Conservation (phyloP, 1,139 yeast species). For the Saccharomyces pastorianus region DNA sequence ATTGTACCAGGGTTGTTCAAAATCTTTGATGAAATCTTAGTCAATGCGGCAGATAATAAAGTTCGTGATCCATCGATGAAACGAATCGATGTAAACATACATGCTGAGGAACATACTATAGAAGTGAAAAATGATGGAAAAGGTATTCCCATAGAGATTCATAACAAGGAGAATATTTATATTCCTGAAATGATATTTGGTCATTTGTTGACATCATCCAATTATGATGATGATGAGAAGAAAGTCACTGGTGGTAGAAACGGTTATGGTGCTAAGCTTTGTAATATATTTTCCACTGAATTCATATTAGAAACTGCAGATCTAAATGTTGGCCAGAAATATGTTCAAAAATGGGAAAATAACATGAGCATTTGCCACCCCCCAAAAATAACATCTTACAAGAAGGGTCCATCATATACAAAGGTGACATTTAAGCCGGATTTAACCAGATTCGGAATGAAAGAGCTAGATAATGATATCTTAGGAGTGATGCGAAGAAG, state of each 20-base stretch:
- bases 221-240: slow-evolving; percentile 89
- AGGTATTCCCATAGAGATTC: slow-evolving; percentile 94
- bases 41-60: slow-evolving; percentile 97
- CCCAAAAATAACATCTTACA: slow-evolving; percentile 59
- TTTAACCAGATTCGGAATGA: slow-evolving; percentile 76
- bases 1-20: slow-evolving; percentile 95
- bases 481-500: slow-evolving; percentile 83
- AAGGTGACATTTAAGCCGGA: slow-evolving; percentile 88
- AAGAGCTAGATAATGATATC: slow-evolving; percentile 67
- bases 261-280: slow-evolving; percentile 95
- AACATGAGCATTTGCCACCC: slow-evolving; percentile 77
- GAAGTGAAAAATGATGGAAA: slow-evolving; percentile 87
- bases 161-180: slow-evolving; percentile 81
- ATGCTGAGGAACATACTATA: slow-evolving; percentile 64
- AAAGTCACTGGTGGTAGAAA: slow-evolving; percentile 98
- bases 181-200: slow-evolving; percentile 97
- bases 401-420: slow-evolving; percentile 60
- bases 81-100: slow-evolving; percentile 69
- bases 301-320: slow-evolving; percentile 90
- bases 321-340: slow-evolving; percentile 49
- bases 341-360: slow-evolving; percentile 76
- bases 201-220: slow-evolving; percentile 85
- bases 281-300: slow-evolving; percentile 85
- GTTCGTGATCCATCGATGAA: slow-evolving; percentile 91
- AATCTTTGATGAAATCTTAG: slow-evolving; percentile 93